A percentile compares a stretch with the other conserved stretches of the same genome.
These are phyloP conservation scores for Vishniacozyma victoriae DNA, from an alignment of 768 basidiomycete species.

Conservation along the genomic window DNA sequence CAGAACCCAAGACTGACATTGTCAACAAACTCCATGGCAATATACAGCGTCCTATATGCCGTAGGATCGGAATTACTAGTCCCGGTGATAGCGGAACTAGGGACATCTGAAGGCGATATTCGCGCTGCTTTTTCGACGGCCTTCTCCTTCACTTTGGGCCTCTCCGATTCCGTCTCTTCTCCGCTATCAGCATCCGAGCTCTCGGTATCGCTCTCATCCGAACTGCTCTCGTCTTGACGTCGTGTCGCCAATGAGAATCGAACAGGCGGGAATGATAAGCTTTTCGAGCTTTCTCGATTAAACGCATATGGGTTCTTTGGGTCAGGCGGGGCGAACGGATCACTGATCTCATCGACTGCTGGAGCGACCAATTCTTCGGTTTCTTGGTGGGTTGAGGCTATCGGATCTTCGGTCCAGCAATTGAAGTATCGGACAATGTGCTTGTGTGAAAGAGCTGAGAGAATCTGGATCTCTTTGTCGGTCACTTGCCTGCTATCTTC, in stretches of 20 bases:
- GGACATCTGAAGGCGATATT: slow-evolving; percentile 10
- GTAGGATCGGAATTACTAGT: slow-evolving; percentile 21
- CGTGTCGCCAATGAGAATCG: too few species aligned
- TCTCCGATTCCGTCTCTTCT: slow-evolving; percentile 2
- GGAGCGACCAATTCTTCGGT: too few species aligned
- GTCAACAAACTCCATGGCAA: slow-evolving; percentile 68
- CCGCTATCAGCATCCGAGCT: neutral
- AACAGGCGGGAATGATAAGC: too few species aligned
- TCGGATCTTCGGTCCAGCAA: slow-evolving; percentile 37
- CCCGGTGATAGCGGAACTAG: slow-evolving; percentile 24
- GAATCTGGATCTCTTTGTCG: slow-evolving; percentile 80
- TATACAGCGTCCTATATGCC: slow-evolving; percentile 65
- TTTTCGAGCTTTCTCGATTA: too few species aligned
- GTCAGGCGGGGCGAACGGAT: too few species aligned
- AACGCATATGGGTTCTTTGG: too few species aligned
- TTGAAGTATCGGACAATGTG: slow-evolving; percentile 82
- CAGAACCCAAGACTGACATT: slow-evolving; percentile 16
- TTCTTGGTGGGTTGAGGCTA: too few species aligned
- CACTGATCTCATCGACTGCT: slow-evolving; percentile 43
- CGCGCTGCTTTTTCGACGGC: slow-evolving; percentile 7
- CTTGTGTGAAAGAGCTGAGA: slow-evolving; percentile 80
- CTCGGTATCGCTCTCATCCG: slow-evolving; percentile 29
- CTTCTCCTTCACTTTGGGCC: slow-evolving; percentile 11
- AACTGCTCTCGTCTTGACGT: slow-evolving; percentile 48
- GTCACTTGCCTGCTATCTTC: slow-evolving; percentile 78